Base-by-base conservation (phyloP, 352 stramenopile genomes). In the Globisporangium perplexum region DNA sequence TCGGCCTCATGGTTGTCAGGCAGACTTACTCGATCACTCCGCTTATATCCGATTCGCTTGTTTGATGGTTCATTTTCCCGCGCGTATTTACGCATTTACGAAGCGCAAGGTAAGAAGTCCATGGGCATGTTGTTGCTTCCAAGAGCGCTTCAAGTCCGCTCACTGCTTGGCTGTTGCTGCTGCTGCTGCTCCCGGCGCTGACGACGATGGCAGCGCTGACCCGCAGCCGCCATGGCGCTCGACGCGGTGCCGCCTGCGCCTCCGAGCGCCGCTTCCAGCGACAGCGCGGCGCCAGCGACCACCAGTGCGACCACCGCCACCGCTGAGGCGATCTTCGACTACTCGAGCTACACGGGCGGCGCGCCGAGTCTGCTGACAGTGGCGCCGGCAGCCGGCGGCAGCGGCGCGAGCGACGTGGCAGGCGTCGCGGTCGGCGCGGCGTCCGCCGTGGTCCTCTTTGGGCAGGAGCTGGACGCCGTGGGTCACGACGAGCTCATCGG, bases 281-380 rank as follows among this genome's bases (percentile, higher is more conserved):
- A 35, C 35, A 23, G 38, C 41, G 54, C 35, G 7, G 20, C 39
- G 12, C 6, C 39, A 45, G 39, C 39, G n/a, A 45, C 23, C 7
- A 24, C 4, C 6, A 23, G 7, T 22, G n/a, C n/a, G 10, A 14
- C 24, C 10, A 39, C 23, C 8, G 17, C 23, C 3, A 42, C 17
- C n/a, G 12, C 44, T n/a, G 50, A 49, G 0, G 59, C 66, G 17
- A 65, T 82, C 4, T 79, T 82, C 35, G 67, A 79, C 47, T 59
- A 74, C 33, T 79, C 69, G 24, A 79, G 69, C 31, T 78, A 74
- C 55, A 77, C 71, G 14, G 71, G 68, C 15, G 71, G 71, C 20
- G 68, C 71, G 20, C 68, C 66, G n/a, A 64, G 57, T 51, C 33
- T 75, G 35, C 65, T 77, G 22, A 58, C 50, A 22, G 66, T 66